phyloP scores from a whole-genome alignment of 1,139 yeast genomes.

The Arxiozyma heterogenica region DNA sequence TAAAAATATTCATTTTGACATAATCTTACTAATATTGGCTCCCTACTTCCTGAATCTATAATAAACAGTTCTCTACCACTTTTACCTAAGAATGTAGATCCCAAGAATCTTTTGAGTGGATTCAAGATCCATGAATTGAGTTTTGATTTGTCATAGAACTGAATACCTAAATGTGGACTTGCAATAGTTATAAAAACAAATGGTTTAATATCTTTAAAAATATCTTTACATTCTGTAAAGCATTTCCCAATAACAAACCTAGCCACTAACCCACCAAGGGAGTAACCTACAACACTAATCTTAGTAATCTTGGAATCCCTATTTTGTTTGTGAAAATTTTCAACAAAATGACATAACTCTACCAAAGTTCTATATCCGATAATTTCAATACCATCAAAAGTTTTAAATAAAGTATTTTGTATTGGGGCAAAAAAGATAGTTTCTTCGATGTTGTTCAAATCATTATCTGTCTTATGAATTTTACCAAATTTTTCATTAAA shows the following conservation, averaged over 20 bases:
- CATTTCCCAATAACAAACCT: conserved; percentile 60
- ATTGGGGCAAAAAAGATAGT: conserved; percentile 56
- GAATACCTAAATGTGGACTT: conserved; percentile 80
- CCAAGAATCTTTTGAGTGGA: conserved; percentile 45
- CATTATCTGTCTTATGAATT: not conserved
- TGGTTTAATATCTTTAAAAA: conserved; percentile 57
- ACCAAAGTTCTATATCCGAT: conserved; percentile 61
- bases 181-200: conserved; percentile 72
- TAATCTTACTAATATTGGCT: conserved; percentile 40
- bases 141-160: conserved; percentile 30
- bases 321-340: conserved; percentile 30
- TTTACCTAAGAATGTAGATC: conserved; percentile 56
- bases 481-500: conserved; percentile 36
- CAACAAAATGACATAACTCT: conserved; percentile 48
- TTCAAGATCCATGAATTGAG: conserved; percentile 31
- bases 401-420: conserved; percentile 63
- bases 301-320: conserved; percentile 29
- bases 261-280: conserved; percentile 45
- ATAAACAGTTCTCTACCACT: conserved; percentile 70
- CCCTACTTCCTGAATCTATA: conserved; percentile 32
- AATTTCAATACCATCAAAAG: conserved; percentile 74
- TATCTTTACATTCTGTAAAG: conserved; percentile 31
- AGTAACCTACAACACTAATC: conserved; percentile 45
- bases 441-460: conserved; percentile 31
- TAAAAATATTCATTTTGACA: conserved; percentile 42